phyloP scores from a whole-genome alignment of 495 filamentous ascomycete genomes.

The Neurospora sp. region DNA sequence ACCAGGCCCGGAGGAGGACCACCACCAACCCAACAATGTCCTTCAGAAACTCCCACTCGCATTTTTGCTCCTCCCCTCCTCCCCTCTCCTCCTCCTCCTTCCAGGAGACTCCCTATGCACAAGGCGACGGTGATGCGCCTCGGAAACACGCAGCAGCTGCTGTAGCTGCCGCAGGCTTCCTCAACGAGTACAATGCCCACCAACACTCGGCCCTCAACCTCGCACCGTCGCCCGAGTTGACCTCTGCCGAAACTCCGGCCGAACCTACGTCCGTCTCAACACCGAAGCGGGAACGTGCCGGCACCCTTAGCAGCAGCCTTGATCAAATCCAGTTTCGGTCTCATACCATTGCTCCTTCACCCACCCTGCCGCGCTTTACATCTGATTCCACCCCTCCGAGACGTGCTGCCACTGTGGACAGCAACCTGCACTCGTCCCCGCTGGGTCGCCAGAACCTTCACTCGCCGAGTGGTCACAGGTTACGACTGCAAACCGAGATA shows the following conservation, averaged over 20 bases:
- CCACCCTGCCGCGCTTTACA: slow-evolving; percentile 10
- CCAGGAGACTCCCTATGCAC: background rate
- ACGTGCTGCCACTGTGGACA: slow-evolving; percentile 6
- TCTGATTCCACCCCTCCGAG: background rate
- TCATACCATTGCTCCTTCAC: slow-evolving; percentile 26
- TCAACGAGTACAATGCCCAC: slow-evolving; percentile 3
- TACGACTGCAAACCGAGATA: slow-evolving; percentile 28
- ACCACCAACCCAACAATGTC: background rate
- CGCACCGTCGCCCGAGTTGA: slow-evolving; percentile 1
- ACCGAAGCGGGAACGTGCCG: background rate
- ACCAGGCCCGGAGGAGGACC: background rate
- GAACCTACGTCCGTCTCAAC: slow-evolving; percentile 4
- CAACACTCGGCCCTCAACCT: slow-evolving; percentile 8
- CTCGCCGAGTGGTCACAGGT: slow-evolving; percentile 12
- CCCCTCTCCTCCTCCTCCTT: background rate
- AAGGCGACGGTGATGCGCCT: background rate
- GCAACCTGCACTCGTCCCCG: slow-evolving; percentile 1
- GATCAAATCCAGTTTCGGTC: slow-evolving; percentile 21
- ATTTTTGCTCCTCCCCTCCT: background rate
- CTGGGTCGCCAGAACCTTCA: slow-evolving; percentile 11
- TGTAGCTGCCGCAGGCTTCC: slow-evolving; percentile 2
- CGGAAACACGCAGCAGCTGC: slow-evolving; percentile 4
- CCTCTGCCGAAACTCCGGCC: slow-evolving; percentile 4
- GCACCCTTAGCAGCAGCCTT: background rate
- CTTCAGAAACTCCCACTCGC: background rate